A percentile compares a stretch with the other conserved stretches of the same genome.
Conservation (phyloP, 2,329 filamentous ascomycete genomes). For the Xylariaceae sp. region DNA sequence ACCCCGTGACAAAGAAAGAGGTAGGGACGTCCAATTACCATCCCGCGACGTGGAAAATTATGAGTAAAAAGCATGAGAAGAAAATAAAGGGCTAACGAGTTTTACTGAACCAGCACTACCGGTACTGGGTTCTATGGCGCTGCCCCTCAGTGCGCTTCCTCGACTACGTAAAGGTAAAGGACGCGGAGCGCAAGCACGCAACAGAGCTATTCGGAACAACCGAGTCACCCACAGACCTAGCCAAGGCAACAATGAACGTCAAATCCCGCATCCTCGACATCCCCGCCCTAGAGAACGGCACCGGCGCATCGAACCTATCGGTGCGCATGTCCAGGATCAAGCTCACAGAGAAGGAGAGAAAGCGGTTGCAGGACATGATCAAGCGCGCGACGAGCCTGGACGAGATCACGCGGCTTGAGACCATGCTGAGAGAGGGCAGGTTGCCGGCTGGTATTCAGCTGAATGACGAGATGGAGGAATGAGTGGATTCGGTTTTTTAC, state of each 20-base stretch:
- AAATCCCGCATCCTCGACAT: conserved; percentile 74
- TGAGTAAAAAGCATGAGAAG: background rate
- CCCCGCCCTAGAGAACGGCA: conserved; percentile 41
- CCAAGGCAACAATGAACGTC: conserved; percentile 76
- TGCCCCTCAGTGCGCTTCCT: conserved; percentile 83
- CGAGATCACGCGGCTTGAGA: conserved; percentile 87
- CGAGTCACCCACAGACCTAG: conserved; percentile 74
- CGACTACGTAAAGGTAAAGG: conserved; percentile 88
- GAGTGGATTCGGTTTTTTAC: conserved; percentile 13
- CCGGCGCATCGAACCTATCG: conserved; percentile 42
- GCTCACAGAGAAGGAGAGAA: conserved; percentile 83
- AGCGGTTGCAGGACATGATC: conserved; percentile 80
- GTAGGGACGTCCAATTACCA: conserved; percentile 47
- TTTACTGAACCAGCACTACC: conserved; percentile 64
- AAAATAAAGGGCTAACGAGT: conserved; percentile 1
- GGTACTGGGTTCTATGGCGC: conserved; percentile 85
- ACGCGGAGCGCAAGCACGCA: conserved; percentile 73
- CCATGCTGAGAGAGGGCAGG: conserved; percentile 83
- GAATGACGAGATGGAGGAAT: conserved; percentile 61
- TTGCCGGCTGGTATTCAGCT: conserved; percentile 65
- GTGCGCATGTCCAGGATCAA: conserved; percentile 73
- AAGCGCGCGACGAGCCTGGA: conserved; percentile 82
- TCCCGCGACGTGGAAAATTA: background rate
- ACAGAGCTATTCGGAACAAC: conserved; percentile 77
- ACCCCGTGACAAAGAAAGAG: conserved; percentile 89